phyloP scores from a whole-genome alignment of 305 asterid genomes.

The Solanum aculeatissimum region DNA sequence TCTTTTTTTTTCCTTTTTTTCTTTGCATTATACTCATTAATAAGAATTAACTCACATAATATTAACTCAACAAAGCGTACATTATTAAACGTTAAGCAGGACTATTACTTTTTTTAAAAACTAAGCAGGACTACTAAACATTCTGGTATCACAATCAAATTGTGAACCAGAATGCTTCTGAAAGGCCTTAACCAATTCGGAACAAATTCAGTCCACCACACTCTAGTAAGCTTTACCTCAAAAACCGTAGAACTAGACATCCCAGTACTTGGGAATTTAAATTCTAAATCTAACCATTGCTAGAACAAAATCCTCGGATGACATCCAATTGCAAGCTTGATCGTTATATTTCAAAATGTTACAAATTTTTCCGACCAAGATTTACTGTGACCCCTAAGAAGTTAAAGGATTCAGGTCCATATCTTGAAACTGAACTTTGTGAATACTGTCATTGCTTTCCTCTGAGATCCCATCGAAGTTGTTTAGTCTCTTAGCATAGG shows the following conservation, averaged over 20 bases:
- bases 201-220: background rate
- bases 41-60: too few relatives aligned
- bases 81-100: background rate
- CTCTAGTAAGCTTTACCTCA: background rate
- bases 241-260: slow-evolving; percentile 14
- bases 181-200: background rate
- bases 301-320: slow-evolving; percentile 21
- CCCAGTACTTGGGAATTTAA: slow-evolving; percentile 53
- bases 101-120: background rate
- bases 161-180: background rate
- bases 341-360: slow-evolving; percentile 20
- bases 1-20: too few relatives aligned
- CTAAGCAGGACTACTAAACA: background rate
- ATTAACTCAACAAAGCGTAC: too few relatives aligned
- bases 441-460: background rate
- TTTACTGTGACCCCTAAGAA: slow-evolving; percentile 57
- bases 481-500: background rate
- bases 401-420: slow-evolving; percentile 22
- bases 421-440: slow-evolving; percentile 5
- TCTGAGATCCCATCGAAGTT: background rate
- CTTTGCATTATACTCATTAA: too few relatives aligned
- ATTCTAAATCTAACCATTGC: slow-evolving; percentile 36
- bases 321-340: slow-evolving; percentile 20
- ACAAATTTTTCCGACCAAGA: slow-evolving; percentile 34
- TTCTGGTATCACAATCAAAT: background rate